phyloP scores from a whole-genome alignment of 352 stramenopile genomes.

The Phytophthora fragariae region DNA sequence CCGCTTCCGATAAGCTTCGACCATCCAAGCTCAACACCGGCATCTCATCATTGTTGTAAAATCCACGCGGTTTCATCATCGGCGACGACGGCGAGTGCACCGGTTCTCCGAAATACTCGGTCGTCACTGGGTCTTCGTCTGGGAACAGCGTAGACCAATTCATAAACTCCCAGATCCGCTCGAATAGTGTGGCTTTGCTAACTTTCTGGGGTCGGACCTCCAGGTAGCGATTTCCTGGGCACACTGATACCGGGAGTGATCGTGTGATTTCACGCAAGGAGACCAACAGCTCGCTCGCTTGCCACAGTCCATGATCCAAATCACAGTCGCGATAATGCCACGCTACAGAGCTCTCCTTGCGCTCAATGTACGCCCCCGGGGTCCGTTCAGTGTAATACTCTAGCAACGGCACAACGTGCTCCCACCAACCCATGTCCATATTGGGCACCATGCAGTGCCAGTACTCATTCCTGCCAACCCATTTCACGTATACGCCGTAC shows the following conservation, averaged over 20 bases:
- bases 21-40: slow-evolving; percentile 20
- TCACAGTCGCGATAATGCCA: slow-evolving; percentile 93
- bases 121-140: slow-evolving; percentile 68
- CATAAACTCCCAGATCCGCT: slow-evolving; percentile 89
- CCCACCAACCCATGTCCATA: slow-evolving; percentile 84
- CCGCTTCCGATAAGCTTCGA: slow-evolving; percentile 8
- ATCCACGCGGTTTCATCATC: slow-evolving; percentile 51
- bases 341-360: slow-evolving; percentile 85
- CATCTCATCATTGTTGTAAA: slow-evolving; percentile 31
- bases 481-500: slow-evolving; percentile 87
- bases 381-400: slow-evolving; percentile 89
- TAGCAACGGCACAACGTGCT: slow-evolving; percentile 77
- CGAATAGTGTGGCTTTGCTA: slow-evolving; percentile 83
- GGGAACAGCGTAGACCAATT: slow-evolving; percentile 75
- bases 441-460: slow-evolving; percentile 87
- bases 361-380: slow-evolving; percentile 84
- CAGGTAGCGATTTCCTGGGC: slow-evolving; percentile 75
- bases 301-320: slow-evolving; percentile 87
- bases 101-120: slow-evolving; percentile 76
- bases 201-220: slow-evolving; percentile 84
- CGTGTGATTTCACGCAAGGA: slow-evolving; percentile 80
- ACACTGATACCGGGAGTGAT: slow-evolving; percentile 77
- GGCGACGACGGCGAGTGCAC: slow-evolving; percentile 57
- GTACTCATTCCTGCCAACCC: slow-evolving; percentile 60
- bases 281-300: slow-evolving; percentile 90